A percentile compares a stretch with the other conserved stretches of the same genome.
phyloP scores from a whole-genome alignment of 257 asterid genomes.

The Ligustrum vulgare region DNA sequence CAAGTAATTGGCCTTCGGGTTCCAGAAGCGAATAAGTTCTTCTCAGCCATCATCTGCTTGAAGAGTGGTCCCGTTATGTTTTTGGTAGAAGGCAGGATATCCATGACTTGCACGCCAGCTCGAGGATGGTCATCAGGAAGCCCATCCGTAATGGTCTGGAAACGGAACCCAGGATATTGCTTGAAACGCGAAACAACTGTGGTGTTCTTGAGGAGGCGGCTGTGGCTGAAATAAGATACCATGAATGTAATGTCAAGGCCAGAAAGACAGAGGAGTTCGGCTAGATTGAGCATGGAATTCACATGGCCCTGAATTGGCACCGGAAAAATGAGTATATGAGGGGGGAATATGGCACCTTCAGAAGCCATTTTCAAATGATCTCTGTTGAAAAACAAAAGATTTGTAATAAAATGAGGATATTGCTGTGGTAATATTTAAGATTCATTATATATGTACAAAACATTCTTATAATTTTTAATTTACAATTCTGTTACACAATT shows the following conservation, averaged over 20 bases:
- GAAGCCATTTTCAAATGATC: too few species aligned
- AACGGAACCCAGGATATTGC: constrained; percentile 13
- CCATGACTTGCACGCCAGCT: constrained; percentile 10
- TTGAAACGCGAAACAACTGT: constrained; percentile 21
- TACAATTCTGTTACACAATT: too few species aligned
- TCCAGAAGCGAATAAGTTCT: background rate
- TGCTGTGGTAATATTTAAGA: too few species aligned
- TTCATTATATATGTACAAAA: too few species aligned
- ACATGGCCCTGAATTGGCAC: constrained; percentile 27
- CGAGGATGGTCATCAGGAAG: constrained; percentile 32
- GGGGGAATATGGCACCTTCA: background rate
- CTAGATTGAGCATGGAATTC: constrained; percentile 32
- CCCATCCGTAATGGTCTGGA: constrained; percentile 26
- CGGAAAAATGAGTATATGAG: constrained; percentile 33
- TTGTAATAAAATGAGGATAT: too few species aligned
- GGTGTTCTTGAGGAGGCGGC: constrained; percentile 24
- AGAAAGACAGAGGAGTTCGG: constrained; percentile 31
- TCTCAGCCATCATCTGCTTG: constrained; percentile 15
- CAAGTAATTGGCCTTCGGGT: constrained; percentile 12
- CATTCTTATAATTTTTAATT: too few species aligned
- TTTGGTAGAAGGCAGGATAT: background rate
- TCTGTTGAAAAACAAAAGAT: too few species aligned
- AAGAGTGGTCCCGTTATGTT: constrained; percentile 19
- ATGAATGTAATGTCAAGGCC: constrained; percentile 30
- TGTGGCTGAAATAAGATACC: constrained; percentile 16